A percentile compares a stretch with the other conserved stretches of the same genome.
These are phyloP conservation scores for Ilex paraguariensis DNA, from an alignment of 305 asterid genomes.

Conservation along the genomic window DNA sequence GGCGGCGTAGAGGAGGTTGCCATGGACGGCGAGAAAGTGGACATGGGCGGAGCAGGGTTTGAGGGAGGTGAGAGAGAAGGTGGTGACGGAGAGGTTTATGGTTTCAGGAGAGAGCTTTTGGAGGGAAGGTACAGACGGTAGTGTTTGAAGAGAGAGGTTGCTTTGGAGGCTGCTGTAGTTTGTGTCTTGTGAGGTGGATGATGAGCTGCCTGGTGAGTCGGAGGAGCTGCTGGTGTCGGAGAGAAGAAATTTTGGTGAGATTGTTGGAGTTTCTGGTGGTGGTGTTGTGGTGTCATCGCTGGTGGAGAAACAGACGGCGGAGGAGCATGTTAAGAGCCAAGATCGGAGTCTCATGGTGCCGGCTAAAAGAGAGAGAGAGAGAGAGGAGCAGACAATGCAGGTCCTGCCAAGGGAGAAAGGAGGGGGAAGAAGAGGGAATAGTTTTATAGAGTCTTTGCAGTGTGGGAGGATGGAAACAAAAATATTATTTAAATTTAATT, in stretches of 20 bases:
- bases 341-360: conserved; percentile 44
- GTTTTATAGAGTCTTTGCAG: too few relatives aligned
- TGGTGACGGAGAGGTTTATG: conserved; percentile 25
- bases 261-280: neutral
- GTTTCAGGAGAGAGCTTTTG: conserved; percentile 49
- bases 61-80: conserved; percentile 24
- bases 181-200: conserved; percentile 32
- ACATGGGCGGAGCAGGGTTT: conserved; percentile 23
- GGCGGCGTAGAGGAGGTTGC: conserved; percentile 70
- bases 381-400: neutral
- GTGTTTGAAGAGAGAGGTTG: conserved; percentile 67
- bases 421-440: too few relatives aligned
- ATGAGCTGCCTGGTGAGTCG: conserved; percentile 22
- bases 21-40: conserved; percentile 45
- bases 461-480: neutral
- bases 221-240: conserved; percentile 24
- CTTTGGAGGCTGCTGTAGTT: conserved; percentile 44
- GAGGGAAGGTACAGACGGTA: conserved; percentile 81
- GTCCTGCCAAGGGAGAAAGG: too few relatives aligned
- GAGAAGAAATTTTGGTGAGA: conserved; percentile 14
- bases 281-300: neutral
- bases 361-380: conserved; percentile 18
- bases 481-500: too few relatives aligned
- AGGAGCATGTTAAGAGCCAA: conserved; percentile 54
- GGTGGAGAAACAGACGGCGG: conserved; percentile 32